Evolutionary conservation across 768 basidiomycete species (phyloP).

Genomic region (Exsudoporus frostii): DNA sequence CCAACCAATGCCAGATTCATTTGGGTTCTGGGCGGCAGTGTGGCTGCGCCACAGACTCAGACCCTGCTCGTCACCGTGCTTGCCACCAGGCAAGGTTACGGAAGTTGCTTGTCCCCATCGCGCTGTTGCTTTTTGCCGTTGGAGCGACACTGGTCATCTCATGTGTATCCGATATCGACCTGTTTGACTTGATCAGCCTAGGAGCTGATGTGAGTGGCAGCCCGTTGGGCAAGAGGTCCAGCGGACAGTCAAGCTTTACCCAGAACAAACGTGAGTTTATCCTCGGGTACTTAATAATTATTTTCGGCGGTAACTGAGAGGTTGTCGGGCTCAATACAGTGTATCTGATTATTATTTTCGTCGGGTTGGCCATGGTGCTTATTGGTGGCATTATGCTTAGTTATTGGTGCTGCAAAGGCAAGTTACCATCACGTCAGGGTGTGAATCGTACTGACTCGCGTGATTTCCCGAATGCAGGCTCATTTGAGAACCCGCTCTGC

Average conservation of each 20-base stretch:
- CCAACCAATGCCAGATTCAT: conserved; percentile 26
- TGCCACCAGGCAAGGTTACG: conserved; percentile 33
- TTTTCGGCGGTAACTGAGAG: not conserved
- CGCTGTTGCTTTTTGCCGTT: conserved; percentile 32
- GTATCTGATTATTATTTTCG: conserved; percentile 63
- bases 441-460: not conserved
- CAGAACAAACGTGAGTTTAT: conserved; percentile 40
- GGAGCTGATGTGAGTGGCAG: conserved; percentile 32
- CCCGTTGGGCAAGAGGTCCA: conserved; percentile 26
- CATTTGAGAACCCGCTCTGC: conserved; percentile 61
- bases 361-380: conserved; percentile 55
- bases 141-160: conserved; percentile 32
- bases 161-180: conserved; percentile 27
- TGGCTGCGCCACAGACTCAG: conserved; percentile 17
- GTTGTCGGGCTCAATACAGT: conserved; percentile 32
- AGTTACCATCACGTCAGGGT: not conserved
- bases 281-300: not conserved
- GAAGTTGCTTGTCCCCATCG: conserved; percentile 35
- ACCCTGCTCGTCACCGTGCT: conserved; percentile 25
- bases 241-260: conserved; percentile 33
- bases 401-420: conserved; percentile 64
- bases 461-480: conserved; percentile 30
- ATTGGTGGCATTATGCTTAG: conserved; percentile 55
- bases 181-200: conserved; percentile 20
- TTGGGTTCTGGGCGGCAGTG: conserved; percentile 18